These are phyloP conservation scores for Hypomyces perniciosus DNA, from an alignment of 2,329 filamentous ascomycete species.

Conservation along the genomic window DNA sequence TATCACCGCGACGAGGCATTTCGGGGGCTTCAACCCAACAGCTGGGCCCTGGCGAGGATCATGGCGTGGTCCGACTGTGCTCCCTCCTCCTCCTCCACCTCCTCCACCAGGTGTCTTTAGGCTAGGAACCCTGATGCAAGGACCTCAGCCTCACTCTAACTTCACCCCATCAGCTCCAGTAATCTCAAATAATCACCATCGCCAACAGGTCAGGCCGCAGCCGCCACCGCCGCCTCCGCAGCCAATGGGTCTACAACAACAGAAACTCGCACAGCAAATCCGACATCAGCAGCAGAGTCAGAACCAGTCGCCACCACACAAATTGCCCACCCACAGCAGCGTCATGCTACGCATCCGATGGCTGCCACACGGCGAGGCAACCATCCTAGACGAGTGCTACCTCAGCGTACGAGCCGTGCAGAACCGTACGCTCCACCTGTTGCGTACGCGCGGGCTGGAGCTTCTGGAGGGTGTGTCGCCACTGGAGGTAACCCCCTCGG, in stretches of 20 bases:
- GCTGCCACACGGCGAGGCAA: slow-evolving; percentile 24
- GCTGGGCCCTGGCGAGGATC: neutral
- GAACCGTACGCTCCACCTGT: slow-evolving; percentile 17
- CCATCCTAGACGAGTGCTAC: slow-evolving; percentile 23
- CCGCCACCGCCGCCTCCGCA: slow-evolving; percentile 10
- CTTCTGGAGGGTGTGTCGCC: slow-evolving; percentile 9
- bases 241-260: neutral
- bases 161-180: neutral
- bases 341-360: slow-evolving; percentile 24
- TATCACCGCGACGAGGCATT: neutral
- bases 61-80: neutral
- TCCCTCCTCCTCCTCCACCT: neutral
- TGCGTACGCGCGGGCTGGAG: slow-evolving; percentile 13
- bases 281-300: neutral
- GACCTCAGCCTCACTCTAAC: too few relatives aligned
- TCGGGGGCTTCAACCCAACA: neutral
- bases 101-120: neutral
- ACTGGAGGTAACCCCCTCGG: slow-evolving; percentile 1
- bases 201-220: slow-evolving; percentile 1
- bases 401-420: slow-evolving; percentile 30
- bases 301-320: neutral
- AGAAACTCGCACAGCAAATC: neutral
- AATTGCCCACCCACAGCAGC: neutral
- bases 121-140: too few relatives aligned
- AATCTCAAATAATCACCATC: too few relatives aligned